Base-by-base conservation (phyloP, 2,329 filamentous ascomycete species). In the Alternaria arbusti region DNA sequence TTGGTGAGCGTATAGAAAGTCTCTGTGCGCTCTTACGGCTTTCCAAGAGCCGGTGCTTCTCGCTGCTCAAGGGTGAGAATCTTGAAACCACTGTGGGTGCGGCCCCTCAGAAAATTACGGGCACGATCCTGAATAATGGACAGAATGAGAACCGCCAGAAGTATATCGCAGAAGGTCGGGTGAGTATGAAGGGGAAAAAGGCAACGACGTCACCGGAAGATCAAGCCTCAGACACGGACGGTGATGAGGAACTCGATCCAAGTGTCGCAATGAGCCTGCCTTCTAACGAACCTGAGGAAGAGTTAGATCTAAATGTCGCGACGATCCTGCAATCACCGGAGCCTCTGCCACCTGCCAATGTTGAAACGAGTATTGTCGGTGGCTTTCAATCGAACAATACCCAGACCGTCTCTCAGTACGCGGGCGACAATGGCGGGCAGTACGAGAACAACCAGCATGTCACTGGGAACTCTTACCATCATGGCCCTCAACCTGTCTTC, bases 11-110 rank as follows among this genome's bases (percentile, higher is more conserved):
- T 10, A 61, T 69, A 15, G 10, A 55, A 4, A 46, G 47, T 15
- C 40, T 65, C 11, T 61, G 60, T 28, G 52, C 26, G 9, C 51
- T 67, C 32, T 46, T 67, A 4, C 25, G n/a, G 15, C 36, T 51
- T 13, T 59, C 59, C 43, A 69, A 69, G 36, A 26, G 22, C 10
- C 47, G 57, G 1, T 67, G 64, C 50, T 65, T 65, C 23, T 61
- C 61, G 8, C 26, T 69, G 28, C 59, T 69, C 61, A 69, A 64
- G 47, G 62, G 57, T 15, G 67, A 64, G 13, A 55, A 45, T 6
- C 28, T 65, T 12, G 63, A 63, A 36, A 43, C 49, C 23, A 52
- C 49, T 15, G 49, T 52, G 20, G 49, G 23, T 36, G 26, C 49
- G 49, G 26, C 49, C 10, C 26, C 49, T 17, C 13, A 52, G 15